These are phyloP conservation scores for Sporothrix humicola DNA, from an alignment of 2,329 filamentous ascomycete genomes.

Conservation along the genomic window DNA sequence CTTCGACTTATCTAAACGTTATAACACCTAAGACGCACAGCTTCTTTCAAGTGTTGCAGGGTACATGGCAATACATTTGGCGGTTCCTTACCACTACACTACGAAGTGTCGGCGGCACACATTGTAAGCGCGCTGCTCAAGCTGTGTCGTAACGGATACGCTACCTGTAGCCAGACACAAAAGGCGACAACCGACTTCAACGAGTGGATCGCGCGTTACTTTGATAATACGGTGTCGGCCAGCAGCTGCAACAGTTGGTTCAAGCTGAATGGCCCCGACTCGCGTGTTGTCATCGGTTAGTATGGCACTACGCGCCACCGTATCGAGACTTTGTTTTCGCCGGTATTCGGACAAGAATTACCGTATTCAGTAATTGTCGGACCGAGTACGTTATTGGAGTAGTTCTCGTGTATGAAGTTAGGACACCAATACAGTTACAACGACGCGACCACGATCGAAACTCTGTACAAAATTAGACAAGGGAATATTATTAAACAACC, in stretches of 20 bases:
- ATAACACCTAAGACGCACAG: not conserved
- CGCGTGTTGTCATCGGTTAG: constrained; percentile 13
- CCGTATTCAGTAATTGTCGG: not conserved
- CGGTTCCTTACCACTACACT: not conserved
- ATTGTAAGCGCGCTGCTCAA: not conserved
- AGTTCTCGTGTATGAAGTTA: constrained; percentile 5
- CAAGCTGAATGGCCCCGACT: constrained; percentile 5
- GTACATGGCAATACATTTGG: not conserved
- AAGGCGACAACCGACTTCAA: not conserved
- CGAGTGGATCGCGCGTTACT: not conserved
- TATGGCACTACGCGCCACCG: not conserved
- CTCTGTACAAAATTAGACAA: not conserved
- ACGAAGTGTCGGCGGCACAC: not conserved
- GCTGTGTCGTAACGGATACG: not conserved
- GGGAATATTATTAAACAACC: no score
- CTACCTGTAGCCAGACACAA: not conserved
- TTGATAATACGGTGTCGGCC: not conserved
- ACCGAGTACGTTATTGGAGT: not conserved
- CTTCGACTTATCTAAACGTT: not conserved
- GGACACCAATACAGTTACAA: no score
- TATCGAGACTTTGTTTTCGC: not conserved
- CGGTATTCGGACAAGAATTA: not conserved
- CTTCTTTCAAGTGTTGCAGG: not conserved
- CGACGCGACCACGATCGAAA: not conserved
- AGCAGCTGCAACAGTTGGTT: constrained; percentile 5